These are phyloP conservation scores for Globisporangium perplexum DNA, from an alignment of 352 stramenopile species.

Conservation along the genomic window DNA sequence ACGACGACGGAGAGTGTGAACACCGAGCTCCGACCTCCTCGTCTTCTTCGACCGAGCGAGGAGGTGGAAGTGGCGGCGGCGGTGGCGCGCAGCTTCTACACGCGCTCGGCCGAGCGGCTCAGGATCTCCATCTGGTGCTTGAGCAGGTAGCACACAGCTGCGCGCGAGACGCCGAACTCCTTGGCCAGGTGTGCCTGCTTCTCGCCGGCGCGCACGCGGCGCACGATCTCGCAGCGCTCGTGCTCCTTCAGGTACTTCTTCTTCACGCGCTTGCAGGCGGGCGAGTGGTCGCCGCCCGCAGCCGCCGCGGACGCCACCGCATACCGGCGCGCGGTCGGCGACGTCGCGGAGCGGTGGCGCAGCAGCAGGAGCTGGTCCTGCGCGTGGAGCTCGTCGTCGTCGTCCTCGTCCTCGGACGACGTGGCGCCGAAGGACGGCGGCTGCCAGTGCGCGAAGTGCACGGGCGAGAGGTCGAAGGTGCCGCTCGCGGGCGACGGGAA, in stretches of 20 bases:
- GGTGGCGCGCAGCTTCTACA: constrained; percentile 15
- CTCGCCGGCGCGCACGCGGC: constrained; percentile 43
- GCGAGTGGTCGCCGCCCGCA: neutral
- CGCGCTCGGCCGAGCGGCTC: constrained; percentile 32
- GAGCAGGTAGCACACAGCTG: constrained; percentile 56
- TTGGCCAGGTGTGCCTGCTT: constrained; percentile 62
- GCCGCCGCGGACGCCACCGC: no score
- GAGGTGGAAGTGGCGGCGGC: neutral
- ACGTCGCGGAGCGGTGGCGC: constrained; percentile 3
- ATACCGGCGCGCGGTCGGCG: constrained; percentile 3
- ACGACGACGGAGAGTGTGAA: neutral
- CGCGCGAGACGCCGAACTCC: constrained; percentile 55
- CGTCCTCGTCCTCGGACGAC: constrained; percentile 27
- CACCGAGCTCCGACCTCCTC: neutral
- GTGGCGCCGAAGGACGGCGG: constrained; percentile 5
- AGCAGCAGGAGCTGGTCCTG: constrained; percentile 7
- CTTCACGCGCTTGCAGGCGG: constrained; percentile 29
- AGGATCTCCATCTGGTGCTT: constrained; percentile 64
- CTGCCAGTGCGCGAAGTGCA: neutral
- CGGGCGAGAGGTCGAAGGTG: constrained; percentile 1
- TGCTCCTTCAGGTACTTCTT: constrained; percentile 70
- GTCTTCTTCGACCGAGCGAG: neutral
- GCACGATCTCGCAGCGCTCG: constrained; percentile 61
- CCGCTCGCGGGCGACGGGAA: neutral
- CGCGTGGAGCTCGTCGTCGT: constrained; percentile 5